Evolutionary conservation across 805 yeast genomes (phyloP).

Genomic region (Lipomyces yamanashiensis): DNA sequence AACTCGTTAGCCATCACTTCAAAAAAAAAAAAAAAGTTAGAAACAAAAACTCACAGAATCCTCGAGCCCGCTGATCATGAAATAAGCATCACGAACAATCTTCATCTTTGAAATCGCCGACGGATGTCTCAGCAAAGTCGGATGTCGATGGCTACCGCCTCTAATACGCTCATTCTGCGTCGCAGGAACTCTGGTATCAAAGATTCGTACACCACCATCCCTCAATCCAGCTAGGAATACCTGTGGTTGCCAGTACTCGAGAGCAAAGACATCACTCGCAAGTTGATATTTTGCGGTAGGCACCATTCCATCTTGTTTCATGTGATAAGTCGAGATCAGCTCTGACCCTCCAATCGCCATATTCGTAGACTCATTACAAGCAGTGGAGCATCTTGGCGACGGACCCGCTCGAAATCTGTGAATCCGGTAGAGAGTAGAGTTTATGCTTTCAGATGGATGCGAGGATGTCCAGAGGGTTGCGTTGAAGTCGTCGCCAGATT

Average conservation of each 20-base stretch:
- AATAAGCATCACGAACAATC: conserved; percentile 20
- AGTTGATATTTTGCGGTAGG: conserved; percentile 12
- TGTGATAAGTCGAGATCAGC: conserved; percentile 15
- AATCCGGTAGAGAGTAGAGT: conserved; percentile 23
- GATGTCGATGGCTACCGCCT: conserved; percentile 7
- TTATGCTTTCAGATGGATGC: conserved; percentile 12
- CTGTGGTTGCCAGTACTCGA: conserved; percentile 24
- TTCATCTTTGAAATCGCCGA: conserved; percentile 39
- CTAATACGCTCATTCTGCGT: background rate
- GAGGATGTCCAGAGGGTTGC: conserved; percentile 32
- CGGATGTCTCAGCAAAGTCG: conserved; percentile 23
- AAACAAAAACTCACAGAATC: conserved; percentile 25
- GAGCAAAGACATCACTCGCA: conserved; percentile 29
- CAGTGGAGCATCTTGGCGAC: conserved; percentile 30
- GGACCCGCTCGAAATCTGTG: conserved; percentile 28
- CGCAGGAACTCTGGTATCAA: conserved; percentile 28
- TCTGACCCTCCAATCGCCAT: conserved; percentile 31
- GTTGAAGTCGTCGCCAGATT: conserved; percentile 19
- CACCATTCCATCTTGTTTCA: conserved; percentile 1
- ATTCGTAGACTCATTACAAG: conserved; percentile 12
- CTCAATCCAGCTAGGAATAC: conserved; percentile 33
- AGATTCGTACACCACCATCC: conserved; percentile 25
- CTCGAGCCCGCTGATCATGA: conserved; percentile 38
- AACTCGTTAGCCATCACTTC: conserved; percentile 2
- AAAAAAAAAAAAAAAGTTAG: conserved; percentile 15